phyloP scores from a whole-genome alignment of 2,329 filamentous ascomycete genomes.

The Exophiala aquamarina region DNA sequence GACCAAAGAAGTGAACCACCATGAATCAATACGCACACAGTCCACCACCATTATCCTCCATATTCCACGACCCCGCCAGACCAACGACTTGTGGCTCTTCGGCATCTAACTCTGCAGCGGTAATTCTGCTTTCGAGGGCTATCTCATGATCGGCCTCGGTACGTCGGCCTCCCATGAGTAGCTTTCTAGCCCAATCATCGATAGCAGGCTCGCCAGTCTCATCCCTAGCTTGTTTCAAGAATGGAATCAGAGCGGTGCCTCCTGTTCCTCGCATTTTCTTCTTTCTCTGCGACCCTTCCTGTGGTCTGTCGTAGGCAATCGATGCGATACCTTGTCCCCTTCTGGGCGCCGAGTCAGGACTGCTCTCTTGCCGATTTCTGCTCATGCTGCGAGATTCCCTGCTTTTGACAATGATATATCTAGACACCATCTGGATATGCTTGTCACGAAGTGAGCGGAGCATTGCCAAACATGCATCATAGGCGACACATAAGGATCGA shows the following conservation, averaged over 20 bases:
- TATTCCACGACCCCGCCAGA: conserved; percentile 82
- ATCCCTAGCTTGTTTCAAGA: conserved; percentile 93
- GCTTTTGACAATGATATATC: conserved; percentile 90
- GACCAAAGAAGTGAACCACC: too few relatives aligned
- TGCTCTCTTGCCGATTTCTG: conserved; percentile 55
- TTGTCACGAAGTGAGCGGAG: conserved; percentile 80
- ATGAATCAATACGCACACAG: conserved; percentile 53
- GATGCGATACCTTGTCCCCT: conserved; percentile 24
- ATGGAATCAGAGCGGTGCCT: conserved; percentile 89
- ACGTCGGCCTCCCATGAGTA: conserved; percentile 55
- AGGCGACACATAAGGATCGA: conserved; percentile 71
- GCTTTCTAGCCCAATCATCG: conserved; percentile 60
- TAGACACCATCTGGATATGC: conserved; percentile 92
- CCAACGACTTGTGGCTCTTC: conserved; percentile 62
- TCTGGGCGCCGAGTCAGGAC: conserved; percentile 35
- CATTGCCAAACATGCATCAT: conserved; percentile 85
- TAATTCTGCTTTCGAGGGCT: conserved; percentile 23
- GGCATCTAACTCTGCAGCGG: conserved; percentile 43
- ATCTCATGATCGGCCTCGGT: conserved; percentile 49
- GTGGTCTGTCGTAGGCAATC: conserved; percentile 36
- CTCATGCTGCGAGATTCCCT: conserved; percentile 66
- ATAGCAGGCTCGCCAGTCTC: conserved; percentile 93
- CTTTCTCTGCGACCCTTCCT: conserved; percentile 28
- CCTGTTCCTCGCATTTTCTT: conserved; percentile 82
- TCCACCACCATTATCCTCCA: conserved; percentile 74